phyloP scores from a whole-genome alignment of 495 filamentous ascomycete genomes.

The Penicillium longicatenatum region DNA sequence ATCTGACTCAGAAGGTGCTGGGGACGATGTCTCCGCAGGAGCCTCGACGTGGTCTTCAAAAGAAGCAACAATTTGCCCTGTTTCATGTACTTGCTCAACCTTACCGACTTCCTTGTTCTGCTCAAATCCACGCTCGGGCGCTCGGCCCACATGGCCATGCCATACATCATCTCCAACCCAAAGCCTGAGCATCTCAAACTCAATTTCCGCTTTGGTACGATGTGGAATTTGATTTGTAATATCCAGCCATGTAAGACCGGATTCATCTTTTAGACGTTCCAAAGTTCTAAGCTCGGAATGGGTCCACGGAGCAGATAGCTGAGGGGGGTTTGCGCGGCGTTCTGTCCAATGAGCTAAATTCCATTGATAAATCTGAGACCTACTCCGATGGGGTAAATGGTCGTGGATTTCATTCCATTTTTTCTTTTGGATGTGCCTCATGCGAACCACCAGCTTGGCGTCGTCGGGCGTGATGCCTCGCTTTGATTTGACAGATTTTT shows the following conservation, averaged over 20 bases:
- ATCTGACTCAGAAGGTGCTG: neutral
- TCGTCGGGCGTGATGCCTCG: slow-evolving; percentile 36
- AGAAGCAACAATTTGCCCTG: neutral
- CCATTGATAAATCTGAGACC: slow-evolving; percentile 28
- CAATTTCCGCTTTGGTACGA: slow-evolving; percentile 37
- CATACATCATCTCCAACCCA: slow-evolving; percentile 35
- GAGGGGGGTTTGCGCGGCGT: slow-evolving; percentile 34
- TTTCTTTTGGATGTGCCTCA: slow-evolving; percentile 33
- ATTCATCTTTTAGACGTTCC: slow-evolving; percentile 27
- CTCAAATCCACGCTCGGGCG: neutral
- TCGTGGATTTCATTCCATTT: slow-evolving; percentile 36
- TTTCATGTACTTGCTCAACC: neutral
- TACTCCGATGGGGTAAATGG: slow-evolving; percentile 29
- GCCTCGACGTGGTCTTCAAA: neutral
- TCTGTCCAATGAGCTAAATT: slow-evolving; percentile 37
- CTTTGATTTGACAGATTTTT: slow-evolving; percentile 19
- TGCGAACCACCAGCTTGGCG: slow-evolving; percentile 33
- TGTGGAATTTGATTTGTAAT: slow-evolving; percentile 33
- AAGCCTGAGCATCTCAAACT: slow-evolving; percentile 41
- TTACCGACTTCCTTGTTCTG: neutral
- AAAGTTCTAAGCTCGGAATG: slow-evolving; percentile 32
- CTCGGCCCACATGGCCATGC: slow-evolving; percentile 3
- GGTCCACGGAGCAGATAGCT: slow-evolving; percentile 37
- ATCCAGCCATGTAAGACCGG: slow-evolving; percentile 36
- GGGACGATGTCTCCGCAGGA: neutral